Evolutionary conservation across 768 basidiomycete genomes (phyloP).

Genomic region (Mrakia gelida): DNA sequence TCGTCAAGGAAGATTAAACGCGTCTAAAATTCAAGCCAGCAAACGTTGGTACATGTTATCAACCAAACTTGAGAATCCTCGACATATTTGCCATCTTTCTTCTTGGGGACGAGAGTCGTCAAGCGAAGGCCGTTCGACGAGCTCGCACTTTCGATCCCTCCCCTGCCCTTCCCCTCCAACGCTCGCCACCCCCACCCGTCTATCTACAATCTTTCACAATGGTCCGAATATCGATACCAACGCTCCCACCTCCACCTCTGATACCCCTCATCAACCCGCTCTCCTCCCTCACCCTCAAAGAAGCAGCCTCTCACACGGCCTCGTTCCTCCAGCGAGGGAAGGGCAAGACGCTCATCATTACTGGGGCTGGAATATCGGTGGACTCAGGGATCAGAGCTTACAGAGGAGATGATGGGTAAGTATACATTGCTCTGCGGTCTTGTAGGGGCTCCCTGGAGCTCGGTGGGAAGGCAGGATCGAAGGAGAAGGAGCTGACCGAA

Average conservation of each 20-base stretch:
- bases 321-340: conserved; percentile 56
- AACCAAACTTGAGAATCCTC: neutral
- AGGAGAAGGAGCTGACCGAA: conserved; percentile 34
- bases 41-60: no score
- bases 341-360: conserved; percentile 71
- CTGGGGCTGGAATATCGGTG: conserved; percentile 90
- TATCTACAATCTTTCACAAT: neutral
- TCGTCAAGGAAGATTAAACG: neutral
- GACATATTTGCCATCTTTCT: neutral
- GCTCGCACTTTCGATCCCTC: conserved; percentile 8
- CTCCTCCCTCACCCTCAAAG: conserved; percentile 49
- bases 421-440: conserved; percentile 44
- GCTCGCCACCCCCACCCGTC: no score
- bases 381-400: conserved; percentile 96
- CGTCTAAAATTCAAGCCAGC: no score
- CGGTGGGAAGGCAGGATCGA: conserved; percentile 35
- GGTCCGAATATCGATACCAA: conserved; percentile 72
- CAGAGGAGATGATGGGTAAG: conserved; percentile 52
- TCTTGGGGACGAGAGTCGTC: neutral
- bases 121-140: neutral
- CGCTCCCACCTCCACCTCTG: conserved; percentile 58
- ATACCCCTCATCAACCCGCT: conserved; percentile 50
- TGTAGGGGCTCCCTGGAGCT: conserved; percentile 50
- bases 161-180: neutral
- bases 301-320: conserved; percentile 60